Evolutionary conservation across 2,329 filamentous ascomycete species (phyloP).

Genomic region (Stagonosporopsis chrysanthemi): DNA sequence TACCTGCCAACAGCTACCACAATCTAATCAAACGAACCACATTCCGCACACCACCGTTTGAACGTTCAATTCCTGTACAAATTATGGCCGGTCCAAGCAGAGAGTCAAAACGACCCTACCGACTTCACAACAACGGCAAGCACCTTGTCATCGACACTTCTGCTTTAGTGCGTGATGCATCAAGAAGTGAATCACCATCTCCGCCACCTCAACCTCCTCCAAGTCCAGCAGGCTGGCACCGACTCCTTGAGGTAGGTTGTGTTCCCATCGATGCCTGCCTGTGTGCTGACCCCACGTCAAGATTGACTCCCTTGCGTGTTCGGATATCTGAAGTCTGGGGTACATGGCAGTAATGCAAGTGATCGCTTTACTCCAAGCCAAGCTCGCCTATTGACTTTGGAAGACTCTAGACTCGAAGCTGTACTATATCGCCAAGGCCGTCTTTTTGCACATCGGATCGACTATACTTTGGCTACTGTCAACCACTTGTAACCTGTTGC

Average conservation of each 20-base stretch:
- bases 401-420: background rate
- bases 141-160: constrained; percentile 7
- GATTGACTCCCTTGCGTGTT: constrained; percentile 31
- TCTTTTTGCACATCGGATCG: background rate
- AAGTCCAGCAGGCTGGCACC: constrained; percentile 46
- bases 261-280: constrained; percentile 8
- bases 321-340: constrained; percentile 18
- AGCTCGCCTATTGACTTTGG: background rate
- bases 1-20: background rate
- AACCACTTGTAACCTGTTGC: background rate
- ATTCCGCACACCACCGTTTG: background rate
- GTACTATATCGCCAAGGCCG: background rate
- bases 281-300: constrained; percentile 26
- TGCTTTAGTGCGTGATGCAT: constrained; percentile 4
- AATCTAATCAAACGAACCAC: background rate
- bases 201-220: constrained; percentile 52
- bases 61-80: background rate
- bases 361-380: background rate
- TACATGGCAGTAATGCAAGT: constrained; percentile 14
- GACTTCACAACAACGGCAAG: background rate
- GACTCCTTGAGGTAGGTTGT: constrained; percentile 26
- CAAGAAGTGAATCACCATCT: constrained; percentile 49
- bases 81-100: constrained; percentile 8
- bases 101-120: background rate
- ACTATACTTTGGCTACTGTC: background rate